Base-by-base conservation (phyloP, 352 stramenopile species). In the Elongisporangium anandrum region DNA sequence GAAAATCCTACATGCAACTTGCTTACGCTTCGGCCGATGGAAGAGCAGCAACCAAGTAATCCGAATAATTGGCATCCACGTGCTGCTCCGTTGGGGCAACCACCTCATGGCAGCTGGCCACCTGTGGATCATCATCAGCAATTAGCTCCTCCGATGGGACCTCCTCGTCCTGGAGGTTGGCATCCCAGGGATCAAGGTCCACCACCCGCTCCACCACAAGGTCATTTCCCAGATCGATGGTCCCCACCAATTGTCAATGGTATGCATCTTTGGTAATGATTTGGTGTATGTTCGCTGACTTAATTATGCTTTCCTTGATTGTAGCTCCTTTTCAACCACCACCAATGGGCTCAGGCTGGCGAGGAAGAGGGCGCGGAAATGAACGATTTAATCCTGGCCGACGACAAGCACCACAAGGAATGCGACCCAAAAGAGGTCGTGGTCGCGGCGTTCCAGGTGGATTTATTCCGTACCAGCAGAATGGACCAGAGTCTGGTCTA, bases 1-100 rank as follows among this genome's bases (percentile, higher is more conserved):
- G 65, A 87, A 54, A 87, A 79, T 50, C 84, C 86, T 0, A 75
- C 70, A 16, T 91, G 85, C 60, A 95, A 95, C 52, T 26, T 95
- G 49, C 61, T 93, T 15, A 83, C 66, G 12, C 58, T 95, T 23
- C 71, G 81, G 24, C 79, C 84, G 45, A 82, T 90, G 79, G 68
- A 76, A 38, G 72, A 69, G 48, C 73, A 19, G 17, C 54, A 54
- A 34, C 16, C 9, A 72, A 59, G 52, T 61, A 62, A 53, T 58
- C 58, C 24, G 54, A 68, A 50, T 63, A 66, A 52, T 55, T 52
- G 48, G 48, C 48, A 23, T 23, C 22, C 20, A 15, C 49, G 20
- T 16, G 49, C 20, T 22, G 7, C 15, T 19, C 49, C 49, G 17
- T 15, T 23, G 20, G 49, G 49, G 16, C 20, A 23, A 26, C 49